A percentile compares a stretch with the other conserved stretches of the same genome.
phyloP scores from a whole-genome alignment of 2,329 filamentous ascomycete genomes.

The Didymella glomerata region DNA sequence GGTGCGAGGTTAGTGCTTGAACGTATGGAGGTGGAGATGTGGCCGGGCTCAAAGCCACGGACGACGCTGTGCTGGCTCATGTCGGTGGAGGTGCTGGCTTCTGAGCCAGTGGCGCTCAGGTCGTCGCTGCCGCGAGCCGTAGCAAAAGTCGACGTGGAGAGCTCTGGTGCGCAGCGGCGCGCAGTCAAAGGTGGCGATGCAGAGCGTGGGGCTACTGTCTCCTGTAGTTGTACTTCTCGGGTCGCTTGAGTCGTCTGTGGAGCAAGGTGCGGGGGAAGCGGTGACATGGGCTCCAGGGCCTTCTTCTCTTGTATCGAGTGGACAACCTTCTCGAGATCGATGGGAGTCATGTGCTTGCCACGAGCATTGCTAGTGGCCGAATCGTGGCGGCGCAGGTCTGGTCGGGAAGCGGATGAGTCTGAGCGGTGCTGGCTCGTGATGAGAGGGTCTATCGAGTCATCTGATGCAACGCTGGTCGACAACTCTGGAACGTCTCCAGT shows the following conservation, averaged over 20 bases:
- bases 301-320: slow-evolving; percentile 88
- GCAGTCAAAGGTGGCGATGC: slow-evolving; percentile 54
- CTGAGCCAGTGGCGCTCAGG: slow-evolving; percentile 58
- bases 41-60: slow-evolving; percentile 83
- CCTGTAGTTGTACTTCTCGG: slow-evolving; percentile 20
- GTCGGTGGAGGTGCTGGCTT: slow-evolving; percentile 70
- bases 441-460: slow-evolving; percentile 51
- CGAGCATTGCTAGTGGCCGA: slow-evolving; percentile 75
- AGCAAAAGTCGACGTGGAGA: slow-evolving; percentile 66
- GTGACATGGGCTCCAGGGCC: slow-evolving; percentile 67
- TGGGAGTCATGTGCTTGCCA: slow-evolving; percentile 88
- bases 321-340: slow-evolving; percentile 93
- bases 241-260: slow-evolving; percentile 26
- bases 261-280: slow-evolving; percentile 54
- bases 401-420: slow-evolving; percentile 63
- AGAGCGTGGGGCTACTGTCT: slow-evolving; percentile 42
- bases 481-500: slow-evolving; percentile 52
- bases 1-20: slow-evolving; percentile 66
- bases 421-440: slow-evolving; percentile 58
- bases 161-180: slow-evolving; percentile 62
- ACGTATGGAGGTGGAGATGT: slow-evolving; percentile 73
- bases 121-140: slow-evolving; percentile 53
- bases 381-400: slow-evolving; percentile 74
- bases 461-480: slow-evolving; percentile 58
- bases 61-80: slow-evolving; percentile 75